Base-by-base conservation (phyloP, 768 basidiomycete species). In the Rhodotorula sphaerocarpa region DNA sequence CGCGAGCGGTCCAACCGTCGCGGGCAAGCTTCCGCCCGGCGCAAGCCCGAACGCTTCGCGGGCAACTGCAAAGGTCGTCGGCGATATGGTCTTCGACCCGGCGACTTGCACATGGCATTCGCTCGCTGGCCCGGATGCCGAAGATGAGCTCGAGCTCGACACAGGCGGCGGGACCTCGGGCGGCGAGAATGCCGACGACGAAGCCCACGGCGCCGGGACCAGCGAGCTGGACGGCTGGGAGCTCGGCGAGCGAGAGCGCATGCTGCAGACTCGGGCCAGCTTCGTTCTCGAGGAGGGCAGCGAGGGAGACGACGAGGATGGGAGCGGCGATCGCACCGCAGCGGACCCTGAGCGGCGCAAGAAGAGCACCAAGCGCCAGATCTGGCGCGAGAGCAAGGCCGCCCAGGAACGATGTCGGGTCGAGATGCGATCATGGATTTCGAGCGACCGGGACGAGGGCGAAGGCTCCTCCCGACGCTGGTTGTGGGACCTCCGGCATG, bases 11-110 rank as follows among this genome's bases (percentile, higher is more conserved):
- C 36, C 56, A 7, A 36, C 50, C 18, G 23, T 36, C 20, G 28
- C 25, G 20, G 12, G 20, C 25, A n/a, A n/a, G n/a, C n/a, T n/a
- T n/a, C n/a, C n/a, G n/a, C n/a, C 48, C 21, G 46, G 63, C 3
- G 52, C 63, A 2, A 52, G 63, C 39, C 28, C 59, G 14, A 10
- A 16, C 28, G 33, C 16, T 28, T 44, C 54, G 10, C 41, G 66
- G 41, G 61, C 52, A 25, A 87, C 87, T 53, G 86, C 89, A 42
- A 83, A 89, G 61, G 84, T 90, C 75, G 93, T 96, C 25, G 95
- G 95, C 48, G 90, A 91, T 79, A 99, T 99, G 93, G 83, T 90
- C 42, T 97, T 99, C 72, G 92, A 99, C 77, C 92, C 95, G 2
- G 73, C 82, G 46, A 84, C 84, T 30, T 96, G 96, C 91, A 90